phyloP scores from a whole-genome alignment of 305 asterid species.

The Solanum chacoense region DNA sequence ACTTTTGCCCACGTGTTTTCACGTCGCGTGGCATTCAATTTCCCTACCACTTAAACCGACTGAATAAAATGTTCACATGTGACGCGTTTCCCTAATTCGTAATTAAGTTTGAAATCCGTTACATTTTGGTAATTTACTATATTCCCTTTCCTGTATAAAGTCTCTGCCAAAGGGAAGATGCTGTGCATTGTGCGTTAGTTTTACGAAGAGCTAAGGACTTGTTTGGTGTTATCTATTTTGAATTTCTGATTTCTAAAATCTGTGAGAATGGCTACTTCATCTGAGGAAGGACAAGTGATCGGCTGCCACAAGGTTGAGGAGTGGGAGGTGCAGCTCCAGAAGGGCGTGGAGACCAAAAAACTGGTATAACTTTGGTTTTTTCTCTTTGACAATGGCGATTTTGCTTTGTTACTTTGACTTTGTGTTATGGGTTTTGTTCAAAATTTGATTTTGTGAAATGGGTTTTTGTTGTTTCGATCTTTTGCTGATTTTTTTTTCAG shows the following conservation, averaged over 20 bases:
- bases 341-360: conserved; percentile 29
- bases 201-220: not conserved
- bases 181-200: not conserved
- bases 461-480: not conserved
- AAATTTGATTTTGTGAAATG: not conserved
- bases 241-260: not conserved
- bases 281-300: conserved; percentile 56
- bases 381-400: not conserved
- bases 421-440: not conserved
- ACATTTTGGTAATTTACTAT: not conserved
- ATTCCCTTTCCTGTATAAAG: not conserved
- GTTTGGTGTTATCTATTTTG: not conserved
- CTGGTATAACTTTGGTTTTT: conserved; percentile 14
- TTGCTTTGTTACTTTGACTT: not conserved
- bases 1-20: not conserved
- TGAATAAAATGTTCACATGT: not conserved
- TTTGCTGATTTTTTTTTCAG: not conserved
- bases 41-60: not conserved
- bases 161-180: not conserved
- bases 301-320: conserved; percentile 43
- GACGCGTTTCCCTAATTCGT: not conserved
- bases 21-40: not conserved
- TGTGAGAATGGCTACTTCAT: conserved; percentile 13
- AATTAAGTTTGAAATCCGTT: not conserved
- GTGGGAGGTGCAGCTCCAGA: conserved; percentile 27